Percentiles rank a stretch among this genome's conserved stretches.
Evolutionary conservation across 2,329 filamentous ascomycete genomes (phyloP).

Genomic region (Conoideocrella luteorostrata): DNA sequence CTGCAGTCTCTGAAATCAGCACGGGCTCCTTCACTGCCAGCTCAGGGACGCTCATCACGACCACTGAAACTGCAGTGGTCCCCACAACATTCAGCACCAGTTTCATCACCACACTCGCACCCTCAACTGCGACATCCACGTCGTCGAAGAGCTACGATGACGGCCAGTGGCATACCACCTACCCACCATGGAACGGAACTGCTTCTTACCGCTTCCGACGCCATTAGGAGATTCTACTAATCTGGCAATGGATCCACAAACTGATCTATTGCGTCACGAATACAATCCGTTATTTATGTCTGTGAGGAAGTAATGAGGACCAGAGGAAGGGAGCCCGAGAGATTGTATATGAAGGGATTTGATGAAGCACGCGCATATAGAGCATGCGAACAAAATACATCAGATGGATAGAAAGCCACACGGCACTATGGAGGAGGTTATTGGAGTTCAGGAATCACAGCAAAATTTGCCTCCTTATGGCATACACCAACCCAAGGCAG

Average conservation of each 20-base stretch:
- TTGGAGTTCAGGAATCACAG: background rate
- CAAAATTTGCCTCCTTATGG: background rate
- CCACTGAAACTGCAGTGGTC: background rate
- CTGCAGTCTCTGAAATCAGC: background rate
- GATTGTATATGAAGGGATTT: background rate
- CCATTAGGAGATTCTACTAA: background rate
- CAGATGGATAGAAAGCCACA: background rate
- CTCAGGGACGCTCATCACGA: background rate
- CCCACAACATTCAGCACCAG: conserved; percentile 7
- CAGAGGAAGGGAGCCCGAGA: background rate
- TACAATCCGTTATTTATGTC: background rate
- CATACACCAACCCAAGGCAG: background rate
- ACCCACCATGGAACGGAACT: conserved; percentile 38
- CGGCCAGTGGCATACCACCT: conserved; percentile 40
- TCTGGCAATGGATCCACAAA: background rate
- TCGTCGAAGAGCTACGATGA: conserved; percentile 30
- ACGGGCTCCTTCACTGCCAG: background rate
- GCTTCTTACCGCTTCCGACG: conserved; percentile 2
- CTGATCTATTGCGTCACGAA: background rate
- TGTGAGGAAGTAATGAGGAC: conserved; percentile 1
- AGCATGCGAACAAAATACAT: background rate
- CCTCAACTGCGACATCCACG: conserved; percentile 15
- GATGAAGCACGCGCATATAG: background rate
- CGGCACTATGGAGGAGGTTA: too few relatives aligned
- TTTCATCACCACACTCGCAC: conserved; percentile 2